Evolutionary conservation across 257 asterid species (phyloP).

Genomic region (Eucommia ulmoides): DNA sequence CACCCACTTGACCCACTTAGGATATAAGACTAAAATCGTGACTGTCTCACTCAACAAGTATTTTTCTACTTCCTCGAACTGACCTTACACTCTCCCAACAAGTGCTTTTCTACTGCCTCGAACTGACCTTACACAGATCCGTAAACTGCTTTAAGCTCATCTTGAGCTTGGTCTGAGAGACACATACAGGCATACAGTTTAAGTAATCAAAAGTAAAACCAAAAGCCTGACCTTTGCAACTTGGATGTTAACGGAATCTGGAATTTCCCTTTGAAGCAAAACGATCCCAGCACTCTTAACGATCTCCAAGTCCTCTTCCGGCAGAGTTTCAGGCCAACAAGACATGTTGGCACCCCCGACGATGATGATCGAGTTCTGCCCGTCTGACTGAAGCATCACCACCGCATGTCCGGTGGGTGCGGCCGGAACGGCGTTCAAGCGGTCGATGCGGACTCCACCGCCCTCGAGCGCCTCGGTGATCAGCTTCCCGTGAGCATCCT

Average conservation of each 20-base stretch:
- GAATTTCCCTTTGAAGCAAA: constrained; percentile 95
- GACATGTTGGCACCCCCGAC: constrained; percentile 91
- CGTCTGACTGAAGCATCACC: constrained; percentile 80
- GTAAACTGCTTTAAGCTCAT: no score
- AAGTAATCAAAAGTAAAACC: constrained; percentile 1
- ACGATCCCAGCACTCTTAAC: constrained; percentile 74
- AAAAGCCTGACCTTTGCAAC: constrained; percentile 74
- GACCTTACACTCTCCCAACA: no score
- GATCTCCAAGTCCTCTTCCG: constrained; percentile 45
- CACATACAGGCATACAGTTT: neutral
- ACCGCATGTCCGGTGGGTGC: constrained; percentile 94
- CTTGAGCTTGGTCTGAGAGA: no score
- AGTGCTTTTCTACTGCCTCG: no score
- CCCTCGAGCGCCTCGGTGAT: constrained; percentile 46
- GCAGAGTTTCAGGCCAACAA: constrained; percentile 59
- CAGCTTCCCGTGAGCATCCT: constrained; percentile 82
- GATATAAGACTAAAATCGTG: no score
- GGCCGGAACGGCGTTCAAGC: constrained; percentile 33
- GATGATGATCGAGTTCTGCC: constrained; percentile 81
- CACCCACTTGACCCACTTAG: no score
- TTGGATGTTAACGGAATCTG: constrained; percentile 71
- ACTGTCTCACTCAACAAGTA: no score
- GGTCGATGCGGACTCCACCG: constrained; percentile 62
- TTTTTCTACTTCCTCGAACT: no score
- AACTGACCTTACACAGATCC: no score